Conservation (phyloP, 768 basidiomycete genomes). For the Tylopilus subfusipes region DNA sequence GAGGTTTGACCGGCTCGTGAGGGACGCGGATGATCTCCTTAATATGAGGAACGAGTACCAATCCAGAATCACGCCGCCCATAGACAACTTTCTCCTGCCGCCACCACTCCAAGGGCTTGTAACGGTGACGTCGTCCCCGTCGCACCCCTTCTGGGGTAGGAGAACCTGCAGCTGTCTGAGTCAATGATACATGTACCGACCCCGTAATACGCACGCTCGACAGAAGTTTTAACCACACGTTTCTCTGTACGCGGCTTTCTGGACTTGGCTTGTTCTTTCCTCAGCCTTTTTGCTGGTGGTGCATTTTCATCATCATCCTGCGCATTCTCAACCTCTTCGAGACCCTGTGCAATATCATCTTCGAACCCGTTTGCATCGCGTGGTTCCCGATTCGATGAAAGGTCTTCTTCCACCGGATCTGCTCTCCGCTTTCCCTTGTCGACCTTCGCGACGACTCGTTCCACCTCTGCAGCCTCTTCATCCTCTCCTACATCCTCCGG, state of each 20-base stretch:
- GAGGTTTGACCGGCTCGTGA: constrained; percentile 46
- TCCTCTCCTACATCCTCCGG: constrained; percentile 38
- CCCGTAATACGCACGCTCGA: constrained; percentile 24
- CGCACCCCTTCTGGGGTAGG: constrained; percentile 50
- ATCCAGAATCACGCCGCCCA: constrained; percentile 52
- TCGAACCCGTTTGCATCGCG: constrained; percentile 32
- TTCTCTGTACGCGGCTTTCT: constrained; percentile 26
- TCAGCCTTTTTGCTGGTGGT: constrained; percentile 29
- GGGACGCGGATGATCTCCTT: constrained; percentile 59
- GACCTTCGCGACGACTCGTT: constrained; percentile 29
- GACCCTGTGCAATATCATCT: constrained; percentile 41
- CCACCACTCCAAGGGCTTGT: constrained; percentile 86
- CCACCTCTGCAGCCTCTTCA: constrained; percentile 30
- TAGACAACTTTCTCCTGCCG: constrained; percentile 88
- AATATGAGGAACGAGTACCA: constrained; percentile 60
- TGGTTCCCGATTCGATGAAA: constrained; percentile 5
- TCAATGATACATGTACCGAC: neutral
- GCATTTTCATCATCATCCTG: constrained; percentile 43
- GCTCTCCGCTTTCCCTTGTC: constrained; percentile 44
- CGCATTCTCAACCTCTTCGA: constrained; percentile 49
- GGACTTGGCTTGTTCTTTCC: constrained; percentile 27
- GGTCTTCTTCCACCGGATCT: constrained; percentile 14
- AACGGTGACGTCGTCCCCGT: constrained; percentile 64
- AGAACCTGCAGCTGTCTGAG: constrained; percentile 22
- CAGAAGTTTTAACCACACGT: constrained; percentile 10